phyloP scores from a whole-genome alignment of 257 asterid species.

The Mitragyna speciosa region DNA sequence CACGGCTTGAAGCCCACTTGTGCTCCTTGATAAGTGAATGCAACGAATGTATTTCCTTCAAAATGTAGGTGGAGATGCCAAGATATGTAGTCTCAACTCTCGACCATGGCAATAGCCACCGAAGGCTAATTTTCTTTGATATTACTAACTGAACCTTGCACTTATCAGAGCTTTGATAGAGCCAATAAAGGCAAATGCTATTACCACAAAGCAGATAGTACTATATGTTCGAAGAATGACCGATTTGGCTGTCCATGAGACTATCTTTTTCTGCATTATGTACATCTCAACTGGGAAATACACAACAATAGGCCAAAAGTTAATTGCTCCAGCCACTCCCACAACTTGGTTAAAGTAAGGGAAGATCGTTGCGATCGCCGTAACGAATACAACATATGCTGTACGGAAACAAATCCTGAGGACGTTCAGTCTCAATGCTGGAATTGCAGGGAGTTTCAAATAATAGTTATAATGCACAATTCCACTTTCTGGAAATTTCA shows the following conservation, averaged over 20 bases:
- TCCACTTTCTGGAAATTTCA: conserved; percentile 42
- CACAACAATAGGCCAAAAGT: conserved; percentile 71
- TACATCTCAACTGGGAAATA: conserved; percentile 90
- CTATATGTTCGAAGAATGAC: conserved; percentile 45
- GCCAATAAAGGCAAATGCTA: conserved; percentile 67
- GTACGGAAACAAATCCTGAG: conserved; percentile 57
- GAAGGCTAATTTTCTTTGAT: not conserved
- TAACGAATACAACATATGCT: conserved; percentile 50
- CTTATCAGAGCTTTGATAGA: conserved; percentile 57
- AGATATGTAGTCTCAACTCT: not conserved
- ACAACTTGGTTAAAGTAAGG: conserved; percentile 80
- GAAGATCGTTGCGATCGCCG: conserved; percentile 54
- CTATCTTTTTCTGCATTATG: conserved; percentile 50
- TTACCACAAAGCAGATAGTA: conserved; percentile 44
- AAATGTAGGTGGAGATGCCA: not conserved
- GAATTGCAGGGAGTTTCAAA: conserved; percentile 37
- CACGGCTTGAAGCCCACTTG: not conserved
- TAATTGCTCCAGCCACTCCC: conserved; percentile 72
- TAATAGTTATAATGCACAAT: conserved; percentile 30
- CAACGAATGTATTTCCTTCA: not conserved
- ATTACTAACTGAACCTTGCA: conserved; percentile 40
- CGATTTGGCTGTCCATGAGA: conserved; percentile 40
- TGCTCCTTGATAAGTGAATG: not conserved
- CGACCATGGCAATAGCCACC: not conserved
- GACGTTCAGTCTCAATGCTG: conserved; percentile 36